These are phyloP conservation scores for Umbilicus rupestris DNA, from an alignment of 164 flowering plant species.

Conservation along the genomic window DNA sequence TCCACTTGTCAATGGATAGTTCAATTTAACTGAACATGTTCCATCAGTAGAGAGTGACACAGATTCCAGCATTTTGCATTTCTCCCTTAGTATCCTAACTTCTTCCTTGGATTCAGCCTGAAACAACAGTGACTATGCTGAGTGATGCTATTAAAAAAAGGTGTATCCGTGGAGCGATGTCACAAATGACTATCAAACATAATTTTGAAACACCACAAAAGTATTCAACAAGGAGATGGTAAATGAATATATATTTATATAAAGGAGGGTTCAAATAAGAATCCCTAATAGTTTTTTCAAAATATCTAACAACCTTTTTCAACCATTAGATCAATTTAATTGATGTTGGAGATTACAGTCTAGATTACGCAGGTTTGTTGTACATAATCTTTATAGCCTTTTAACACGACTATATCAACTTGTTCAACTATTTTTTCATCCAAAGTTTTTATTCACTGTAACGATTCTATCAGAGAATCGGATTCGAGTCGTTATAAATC, in stretches of 20 bases:
- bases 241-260: neutral
- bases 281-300: too few species aligned
- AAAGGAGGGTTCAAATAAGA: neutral
- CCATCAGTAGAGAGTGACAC: neutral
- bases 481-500: too few species aligned
- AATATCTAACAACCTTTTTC: too few species aligned
- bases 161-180: neutral
- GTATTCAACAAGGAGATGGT: neutral
- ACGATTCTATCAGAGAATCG: too few species aligned
- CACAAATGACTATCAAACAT: neutral
- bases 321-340: too few species aligned
- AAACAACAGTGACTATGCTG: neutral
- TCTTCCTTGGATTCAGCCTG: conserved; percentile 22
- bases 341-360: too few species aligned
- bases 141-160: neutral
- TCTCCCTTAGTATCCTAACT: conserved; percentile 18
- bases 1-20: neutral
- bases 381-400: too few species aligned
- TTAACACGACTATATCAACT: too few species aligned
- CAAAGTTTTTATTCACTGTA: too few species aligned
- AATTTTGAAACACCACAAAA: neutral
- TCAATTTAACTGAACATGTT: neutral
- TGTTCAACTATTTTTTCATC: too few species aligned
- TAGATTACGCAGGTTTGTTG: too few species aligned
- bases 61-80: conserved; percentile 11